A percentile compares a stretch with the other conserved stretches of the same genome.
Conservation (phyloP, 2,329 filamentous ascomycete species). For the Thyridium curvatum region DNA sequence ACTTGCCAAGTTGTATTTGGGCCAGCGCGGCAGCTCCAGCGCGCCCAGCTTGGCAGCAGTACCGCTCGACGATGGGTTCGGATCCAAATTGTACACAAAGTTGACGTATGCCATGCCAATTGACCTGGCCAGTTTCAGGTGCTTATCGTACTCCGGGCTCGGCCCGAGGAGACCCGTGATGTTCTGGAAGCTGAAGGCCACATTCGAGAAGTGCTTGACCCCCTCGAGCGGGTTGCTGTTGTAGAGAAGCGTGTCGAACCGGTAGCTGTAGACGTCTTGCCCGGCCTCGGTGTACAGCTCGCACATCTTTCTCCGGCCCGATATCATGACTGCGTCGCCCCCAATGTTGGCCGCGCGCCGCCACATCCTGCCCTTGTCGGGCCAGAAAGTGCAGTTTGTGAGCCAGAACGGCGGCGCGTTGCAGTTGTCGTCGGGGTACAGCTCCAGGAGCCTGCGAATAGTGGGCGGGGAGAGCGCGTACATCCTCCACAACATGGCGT, state of each 20-base stretch:
- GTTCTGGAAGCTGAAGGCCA: slow-evolving; percentile 45
- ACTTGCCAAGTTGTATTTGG: slow-evolving; percentile 24
- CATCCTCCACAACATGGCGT: slow-evolving; percentile 33
- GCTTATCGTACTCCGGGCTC: slow-evolving; percentile 31
- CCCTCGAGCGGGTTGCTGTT: slow-evolving; percentile 30
- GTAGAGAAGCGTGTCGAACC: slow-evolving; percentile 41
- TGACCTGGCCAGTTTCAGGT: slow-evolving; percentile 23
- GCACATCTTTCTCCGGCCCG: slow-evolving; percentile 36
- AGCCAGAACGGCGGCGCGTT: slow-evolving; percentile 35
- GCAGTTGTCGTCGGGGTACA: slow-evolving; percentile 43
- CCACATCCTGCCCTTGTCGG: slow-evolving; percentile 31
- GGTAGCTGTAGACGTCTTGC: slow-evolving; percentile 37
- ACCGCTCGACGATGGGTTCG: slow-evolving; percentile 22
- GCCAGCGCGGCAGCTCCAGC: slow-evolving; percentile 30
- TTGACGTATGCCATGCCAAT: slow-evolving; percentile 34
- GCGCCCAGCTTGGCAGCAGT: slow-evolving; percentile 11
- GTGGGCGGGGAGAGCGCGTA: slow-evolving; percentile 39
- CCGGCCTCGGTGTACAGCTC: slow-evolving; percentile 28
- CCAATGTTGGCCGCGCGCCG: slow-evolving; percentile 38
- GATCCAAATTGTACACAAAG: slow-evolving; percentile 35
- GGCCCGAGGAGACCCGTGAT: slow-evolving; percentile 39
- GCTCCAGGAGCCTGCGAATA: slow-evolving; percentile 32
- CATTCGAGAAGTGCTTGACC: slow-evolving; percentile 41
- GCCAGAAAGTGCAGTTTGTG: slow-evolving; percentile 23
- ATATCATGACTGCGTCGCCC: slow-evolving; percentile 41